Base-by-base conservation (phyloP, 1,284 basidiomycete genomes). In the Phlebopus sp. region DNA sequence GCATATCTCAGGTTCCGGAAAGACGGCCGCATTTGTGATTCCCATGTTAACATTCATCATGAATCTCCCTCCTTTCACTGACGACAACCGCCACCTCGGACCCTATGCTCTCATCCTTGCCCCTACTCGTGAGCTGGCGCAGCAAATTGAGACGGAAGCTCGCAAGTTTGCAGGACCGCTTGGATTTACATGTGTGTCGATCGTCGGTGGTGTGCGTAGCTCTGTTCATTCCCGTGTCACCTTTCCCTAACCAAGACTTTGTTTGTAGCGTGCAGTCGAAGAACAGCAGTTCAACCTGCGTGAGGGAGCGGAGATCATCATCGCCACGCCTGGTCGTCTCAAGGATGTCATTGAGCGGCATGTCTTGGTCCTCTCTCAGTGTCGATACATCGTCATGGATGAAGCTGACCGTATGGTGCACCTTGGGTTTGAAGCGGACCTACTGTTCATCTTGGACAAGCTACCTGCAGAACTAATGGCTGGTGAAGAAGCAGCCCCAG, bases 401-500 rank as follows among this genome's bases (percentile, higher is more conserved):
- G 96, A 99, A 74, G 97, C 97, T 15, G 96, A 99, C 69, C 83
- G 95, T 47, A 98, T 99, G 96, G 93, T 99, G 49, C 87, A 97
- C 63, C 83, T 99, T 27, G 97, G 97, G 9, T 99, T 98, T 68
- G 97, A 99, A 68, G 82, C 81, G 13, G 93, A 96, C 64, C 74
- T 99, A 43, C 93, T 90, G 34, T 97, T 92, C 66, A 99, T 99
- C 58, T 75, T 99, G 44, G 96, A 98, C 68, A 83, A 91, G 50
- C 77, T 99, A 54, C 96, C 97, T 3, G 77, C 81, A 2, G 89
- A 90, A 46, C 83, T 88, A 44, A 83, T 95, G 76, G 86, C 89
- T 56, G 92, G 92, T 4, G 93, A 94, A 55, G 85, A 86, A 54
- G 61, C 73, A 44, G 77, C 75, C 45, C 64, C 76, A 47, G 77